Conservation (phyloP, 805 yeast species). For the Nadsonia fulvescens region DNA sequence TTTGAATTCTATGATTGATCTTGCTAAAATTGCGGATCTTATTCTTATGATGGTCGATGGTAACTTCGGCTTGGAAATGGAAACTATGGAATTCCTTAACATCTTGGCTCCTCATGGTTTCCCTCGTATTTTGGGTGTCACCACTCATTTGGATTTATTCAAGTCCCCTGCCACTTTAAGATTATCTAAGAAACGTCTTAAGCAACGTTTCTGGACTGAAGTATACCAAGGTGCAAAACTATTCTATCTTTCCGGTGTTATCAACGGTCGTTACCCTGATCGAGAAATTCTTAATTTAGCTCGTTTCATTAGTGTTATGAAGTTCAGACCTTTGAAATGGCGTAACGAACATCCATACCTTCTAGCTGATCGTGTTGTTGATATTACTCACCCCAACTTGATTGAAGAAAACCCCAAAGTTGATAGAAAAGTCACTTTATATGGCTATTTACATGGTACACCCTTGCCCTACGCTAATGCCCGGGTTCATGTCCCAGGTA, state of each 20-base stretch:
- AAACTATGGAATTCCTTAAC: slow-evolving; percentile 94
- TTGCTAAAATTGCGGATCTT: slow-evolving; percentile 88
- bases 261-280: slow-evolving; percentile 95
- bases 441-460: slow-evolving; percentile 91
- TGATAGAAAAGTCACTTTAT: slow-evolving; percentile 78
- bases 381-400: slow-evolving; percentile 77
- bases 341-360: slow-evolving; percentile 95
- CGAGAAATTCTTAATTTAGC: slow-evolving; percentile 83
- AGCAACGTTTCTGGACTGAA: slow-evolving; percentile 96
- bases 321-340: slow-evolving; percentile 98
- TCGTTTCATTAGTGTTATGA: slow-evolving; percentile 90
- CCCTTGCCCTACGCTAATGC: slow-evolving; percentile 54
- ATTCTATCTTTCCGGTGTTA: slow-evolving; percentile 84
- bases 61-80: slow-evolving; percentile 97
- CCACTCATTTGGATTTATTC: slow-evolving; percentile 90
- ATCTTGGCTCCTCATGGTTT: slow-evolving; percentile 97
- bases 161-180: slow-evolving; percentile 77
- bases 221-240: slow-evolving; percentile 96
- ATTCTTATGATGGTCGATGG: slow-evolving; percentile 86
- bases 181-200: slow-evolving; percentile 78
- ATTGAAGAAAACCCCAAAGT: slow-evolving; percentile 65
- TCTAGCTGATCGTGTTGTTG: slow-evolving; percentile 80
- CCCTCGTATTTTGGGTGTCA: slow-evolving; percentile 90
- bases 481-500: slow-evolving; percentile 84
- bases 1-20: slow-evolving; percentile 86